Evolutionary conservation across 148 eudicot genomes (phyloP).

Genomic region (Rhododendron kiyosumense): DNA sequence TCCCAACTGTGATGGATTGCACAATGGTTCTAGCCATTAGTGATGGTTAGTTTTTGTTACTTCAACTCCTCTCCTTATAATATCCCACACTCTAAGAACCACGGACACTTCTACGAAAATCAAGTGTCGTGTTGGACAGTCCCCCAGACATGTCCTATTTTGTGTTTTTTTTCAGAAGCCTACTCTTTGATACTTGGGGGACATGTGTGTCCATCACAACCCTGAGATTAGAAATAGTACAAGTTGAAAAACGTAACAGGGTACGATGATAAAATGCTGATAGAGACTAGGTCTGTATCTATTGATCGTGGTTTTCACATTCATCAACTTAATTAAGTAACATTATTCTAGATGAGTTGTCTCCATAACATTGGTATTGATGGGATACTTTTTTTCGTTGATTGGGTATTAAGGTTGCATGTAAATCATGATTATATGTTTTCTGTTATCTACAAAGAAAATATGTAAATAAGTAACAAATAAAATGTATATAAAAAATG

Average conservation of each 20-base stretch:
- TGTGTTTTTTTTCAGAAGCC: neutral
- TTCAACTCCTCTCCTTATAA: neutral
- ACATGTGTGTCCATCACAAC: neutral
- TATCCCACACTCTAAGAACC: neutral
- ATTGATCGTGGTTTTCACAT: neutral
- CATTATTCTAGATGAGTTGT: neutral
- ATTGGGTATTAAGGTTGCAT: neutral
- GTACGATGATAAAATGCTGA: neutral
- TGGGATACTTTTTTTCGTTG: neutral
- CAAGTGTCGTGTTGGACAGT: neutral
- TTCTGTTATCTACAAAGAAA: neutral
- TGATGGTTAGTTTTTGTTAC: constrained; percentile 50
- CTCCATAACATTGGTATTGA: neutral
- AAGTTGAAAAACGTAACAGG: neutral
- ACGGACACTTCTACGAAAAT: neutral
- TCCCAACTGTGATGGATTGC: constrained; percentile 94
- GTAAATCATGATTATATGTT: neutral
- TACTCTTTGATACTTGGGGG: neutral
- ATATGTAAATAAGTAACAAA: neutral
- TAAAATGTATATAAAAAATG: neutral
- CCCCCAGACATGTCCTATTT: neutral
- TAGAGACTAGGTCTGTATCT: neutral
- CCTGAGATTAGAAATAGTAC: neutral
- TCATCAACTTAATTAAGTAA: neutral
- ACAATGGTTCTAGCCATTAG: constrained; percentile 83